Conservation (phyloP, 768 basidiomycete genomes). For the Russula earlei region DNA sequence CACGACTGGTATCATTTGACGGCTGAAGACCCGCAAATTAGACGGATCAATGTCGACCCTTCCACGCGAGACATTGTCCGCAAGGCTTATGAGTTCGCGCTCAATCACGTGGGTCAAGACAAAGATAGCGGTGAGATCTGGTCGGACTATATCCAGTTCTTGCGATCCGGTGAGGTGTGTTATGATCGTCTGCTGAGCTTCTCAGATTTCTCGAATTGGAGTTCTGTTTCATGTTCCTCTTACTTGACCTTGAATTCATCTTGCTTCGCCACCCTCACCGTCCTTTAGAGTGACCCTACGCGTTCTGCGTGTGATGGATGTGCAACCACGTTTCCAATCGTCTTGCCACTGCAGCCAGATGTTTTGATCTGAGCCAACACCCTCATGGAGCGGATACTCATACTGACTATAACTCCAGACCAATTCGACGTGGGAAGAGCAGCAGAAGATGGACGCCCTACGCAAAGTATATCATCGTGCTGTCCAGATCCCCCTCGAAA, state of each 20-base stretch:
- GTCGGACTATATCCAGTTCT: slow-evolving; percentile 87
- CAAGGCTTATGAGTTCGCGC: slow-evolving; percentile 88
- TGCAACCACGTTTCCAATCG: slow-evolving; percentile 5
- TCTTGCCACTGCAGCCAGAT: slow-evolving; percentile 10
- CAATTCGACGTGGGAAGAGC: slow-evolving; percentile 86
- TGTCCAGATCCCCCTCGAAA: slow-evolving; percentile 89
- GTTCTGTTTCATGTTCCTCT: slow-evolving; percentile 15
- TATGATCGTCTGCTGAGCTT: slow-evolving; percentile 10
- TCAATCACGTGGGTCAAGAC: slow-evolving; percentile 84
- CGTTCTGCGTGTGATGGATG: slow-evolving; percentile 16
- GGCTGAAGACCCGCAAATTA: slow-evolving; percentile 25
- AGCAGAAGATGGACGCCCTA: slow-evolving; percentile 89
- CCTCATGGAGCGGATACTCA: slow-evolving; percentile 6
- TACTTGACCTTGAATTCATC: slow-evolving; percentile 18
- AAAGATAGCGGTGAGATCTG: slow-evolving; percentile 89
- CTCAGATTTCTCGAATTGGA: slow-evolving; percentile 1
- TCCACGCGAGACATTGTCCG: slow-evolving; percentile 66
- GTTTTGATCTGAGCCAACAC: slow-evolving; percentile 3
- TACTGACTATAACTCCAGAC: slow-evolving; percentile 32
- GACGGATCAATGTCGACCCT: slow-evolving; percentile 60
- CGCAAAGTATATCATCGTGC: slow-evolving; percentile 90
- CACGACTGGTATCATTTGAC: slow-evolving; percentile 8
- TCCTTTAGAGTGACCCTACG: slow-evolving; percentile 16
- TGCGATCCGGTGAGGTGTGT: slow-evolving; percentile 69
- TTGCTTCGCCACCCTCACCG: slow-evolving; percentile 4